phyloP scores from a whole-genome alignment of 2,329 filamentous ascomycete genomes.

The Phaeomoniella chlamydospora region DNA sequence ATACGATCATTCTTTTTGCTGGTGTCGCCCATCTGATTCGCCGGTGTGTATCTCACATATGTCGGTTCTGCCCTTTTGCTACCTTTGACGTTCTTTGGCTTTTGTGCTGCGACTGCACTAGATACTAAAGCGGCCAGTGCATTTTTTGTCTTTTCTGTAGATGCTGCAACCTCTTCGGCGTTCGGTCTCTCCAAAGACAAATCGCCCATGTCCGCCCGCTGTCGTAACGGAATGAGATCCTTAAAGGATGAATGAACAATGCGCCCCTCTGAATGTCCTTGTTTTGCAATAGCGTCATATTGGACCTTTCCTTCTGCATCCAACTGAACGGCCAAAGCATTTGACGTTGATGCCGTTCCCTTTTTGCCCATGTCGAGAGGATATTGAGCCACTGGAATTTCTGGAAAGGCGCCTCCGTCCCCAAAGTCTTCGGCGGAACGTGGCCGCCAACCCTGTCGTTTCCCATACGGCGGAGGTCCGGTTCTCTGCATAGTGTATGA shows the following conservation, averaged over 20 bases:
- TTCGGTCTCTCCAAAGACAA: conserved; percentile 74
- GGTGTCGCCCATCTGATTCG: conserved; percentile 87
- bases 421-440: conserved; percentile 82
- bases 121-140: conserved; percentile 70
- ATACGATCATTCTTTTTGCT: conserved; percentile 84
- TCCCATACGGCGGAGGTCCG: conserved; percentile 77
- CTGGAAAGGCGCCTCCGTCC: conserved; percentile 90
- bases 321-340: conserved; percentile 84
- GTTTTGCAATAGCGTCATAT: conserved; percentile 85
- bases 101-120: conserved; percentile 80
- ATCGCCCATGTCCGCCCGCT: conserved; percentile 85
- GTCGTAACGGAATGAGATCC: conserved; percentile 83
- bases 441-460: conserved; percentile 81
- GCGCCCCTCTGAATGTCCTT: conserved; percentile 69
- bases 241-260: conserved; percentile 95
- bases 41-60: conserved; percentile 88
- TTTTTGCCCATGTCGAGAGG: conserved; percentile 91
- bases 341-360: conserved; percentile 48
- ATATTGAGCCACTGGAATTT: conserved; percentile 87
- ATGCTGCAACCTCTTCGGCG: conserved; percentile 68
- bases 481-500: conserved; percentile 37
- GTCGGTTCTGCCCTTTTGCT: conserved; percentile 73
- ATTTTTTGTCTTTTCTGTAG: conserved; percentile 76
- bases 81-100: conserved; percentile 82
- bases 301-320: conserved; percentile 86